These are phyloP conservation scores for Dictyostelium discoideum DNA, from an alignment of 78 protist genomes.

Conservation along the genomic window dicty_2.7 NC_007090.3:1905501-1906000, in stretches of 20 bases:
- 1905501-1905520: neutral
- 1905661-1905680: neutral
- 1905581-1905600: neutral
- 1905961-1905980: neutral
- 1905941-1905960: neutral
- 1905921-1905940: neutral
- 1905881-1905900: neutral
- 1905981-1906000: neutral
- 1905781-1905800: neutral
- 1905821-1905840: neutral
- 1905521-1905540: neutral
- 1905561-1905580: neutral
- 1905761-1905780: neutral
- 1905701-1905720: neutral
- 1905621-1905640: neutral
- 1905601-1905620: neutral
- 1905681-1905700: neutral
- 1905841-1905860: neutral
- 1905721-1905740: neutral
- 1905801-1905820: neutral
- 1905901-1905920: neutral
- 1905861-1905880: neutral
- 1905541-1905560: neutral
- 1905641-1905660: neutral
- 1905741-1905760: neutral